A percentile compares a stretch with the other conserved stretches of the same genome.
Evolutionary conservation across 768 basidiomycete species (phyloP).

Genomic region (Lactarius tabidus): DNA sequence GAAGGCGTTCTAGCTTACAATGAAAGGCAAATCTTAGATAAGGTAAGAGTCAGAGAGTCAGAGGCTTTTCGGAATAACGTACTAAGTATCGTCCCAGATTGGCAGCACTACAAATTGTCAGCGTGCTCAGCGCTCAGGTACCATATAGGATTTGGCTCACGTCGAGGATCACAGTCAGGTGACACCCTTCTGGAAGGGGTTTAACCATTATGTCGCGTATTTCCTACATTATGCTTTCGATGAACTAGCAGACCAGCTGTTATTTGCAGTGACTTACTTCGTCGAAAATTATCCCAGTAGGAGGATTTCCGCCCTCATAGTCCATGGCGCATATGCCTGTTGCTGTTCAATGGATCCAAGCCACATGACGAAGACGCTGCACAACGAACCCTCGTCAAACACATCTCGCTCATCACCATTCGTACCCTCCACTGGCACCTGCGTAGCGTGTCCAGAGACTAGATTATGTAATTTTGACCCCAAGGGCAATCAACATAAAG

Average conservation of each 20-base stretch:
- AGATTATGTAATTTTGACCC: not conserved
- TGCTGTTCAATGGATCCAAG: not conserved
- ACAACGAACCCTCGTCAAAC: not conserved
- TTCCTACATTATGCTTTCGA: not conserved
- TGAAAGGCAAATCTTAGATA: conserved; percentile 9
- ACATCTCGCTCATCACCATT: not conserved
- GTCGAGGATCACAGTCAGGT: conserved; percentile 9
- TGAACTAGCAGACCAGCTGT: not conserved
- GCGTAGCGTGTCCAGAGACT: conserved; percentile 9
- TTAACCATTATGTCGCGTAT: conserved; percentile 8
- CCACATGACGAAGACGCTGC: not conserved
- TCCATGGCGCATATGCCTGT: conserved; percentile 8
- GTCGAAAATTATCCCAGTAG: conserved; percentile 4
- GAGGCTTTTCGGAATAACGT: not conserved
- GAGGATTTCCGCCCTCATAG: not conserved
- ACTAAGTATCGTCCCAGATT: conserved; percentile 10
- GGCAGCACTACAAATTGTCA: not conserved
- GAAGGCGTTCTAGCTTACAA: not conserved
- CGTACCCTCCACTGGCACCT: not conserved
- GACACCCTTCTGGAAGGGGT: not conserved
- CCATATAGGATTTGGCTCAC: not conserved
- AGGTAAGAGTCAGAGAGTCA: not conserved
- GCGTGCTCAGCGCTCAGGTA: too few relatives aligned
- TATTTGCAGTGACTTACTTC: not conserved
- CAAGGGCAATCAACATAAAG: not conserved